Percentiles rank a stretch among this genome's conserved stretches.
Evolutionary conservation across 352 stramenopile species (phyloP).

Genomic region (Globisporangium nunn): DNA sequence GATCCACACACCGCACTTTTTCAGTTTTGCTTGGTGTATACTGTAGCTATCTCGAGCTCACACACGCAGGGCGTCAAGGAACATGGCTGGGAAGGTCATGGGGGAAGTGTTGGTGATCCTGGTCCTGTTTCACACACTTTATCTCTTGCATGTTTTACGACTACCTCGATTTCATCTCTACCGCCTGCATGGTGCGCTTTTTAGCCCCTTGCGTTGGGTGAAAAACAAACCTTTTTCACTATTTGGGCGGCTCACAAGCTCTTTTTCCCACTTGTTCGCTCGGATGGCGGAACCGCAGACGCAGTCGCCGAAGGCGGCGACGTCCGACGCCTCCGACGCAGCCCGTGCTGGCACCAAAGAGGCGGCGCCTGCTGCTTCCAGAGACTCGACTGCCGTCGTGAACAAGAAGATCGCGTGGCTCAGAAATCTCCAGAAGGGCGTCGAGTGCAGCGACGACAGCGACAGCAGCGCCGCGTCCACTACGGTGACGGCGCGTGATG

Average conservation of each 20-base stretch:
- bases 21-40: not conserved
- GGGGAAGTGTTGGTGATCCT: no score
- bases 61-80: not conserved
- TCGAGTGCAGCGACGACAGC: conserved; percentile 16
- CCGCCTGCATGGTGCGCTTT: not conserved
- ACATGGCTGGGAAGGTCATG: not conserved
- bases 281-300: not conserved
- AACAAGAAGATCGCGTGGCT: conserved; percentile 5
- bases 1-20: not conserved
- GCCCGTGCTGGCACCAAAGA: not conserved
- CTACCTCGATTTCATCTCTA: not conserved
- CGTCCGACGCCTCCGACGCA: no score
- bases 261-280: not conserved
- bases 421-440: conserved; percentile 3
- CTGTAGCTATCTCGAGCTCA: not conserved
- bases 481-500: not conserved
- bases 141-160: no score
- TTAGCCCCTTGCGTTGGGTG: no score
- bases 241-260: not conserved
- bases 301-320: no score
- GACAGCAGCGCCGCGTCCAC: conserved; percentile 6
- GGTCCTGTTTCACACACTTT: no score
- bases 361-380: not conserved
- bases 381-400: not conserved
- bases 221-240: no score